Percentiles rank a stretch among this genome's conserved stretches.
phyloP scores from a whole-genome alignment of 2,329 filamentous ascomycete species.

The Fusarium sp. region DNA sequence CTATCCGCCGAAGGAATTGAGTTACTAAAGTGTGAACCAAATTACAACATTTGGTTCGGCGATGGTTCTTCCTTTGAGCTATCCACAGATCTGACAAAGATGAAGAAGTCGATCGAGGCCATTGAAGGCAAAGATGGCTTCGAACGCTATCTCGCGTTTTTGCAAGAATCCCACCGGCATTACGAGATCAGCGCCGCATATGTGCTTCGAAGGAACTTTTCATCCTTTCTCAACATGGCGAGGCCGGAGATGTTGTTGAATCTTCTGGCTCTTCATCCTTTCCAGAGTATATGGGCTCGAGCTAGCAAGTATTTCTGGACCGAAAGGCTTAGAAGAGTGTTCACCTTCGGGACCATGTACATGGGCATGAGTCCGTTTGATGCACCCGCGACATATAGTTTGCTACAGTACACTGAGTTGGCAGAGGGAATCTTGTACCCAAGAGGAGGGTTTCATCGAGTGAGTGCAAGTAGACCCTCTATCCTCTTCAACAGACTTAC shows the following conservation, averaged over 20 bases:
- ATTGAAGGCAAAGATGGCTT: slow-evolving; percentile 79
- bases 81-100: slow-evolving; percentile 73
- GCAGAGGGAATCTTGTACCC: slow-evolving; percentile 83
- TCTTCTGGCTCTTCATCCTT: slow-evolving; percentile 72
- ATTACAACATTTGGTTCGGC: slow-evolving; percentile 79
- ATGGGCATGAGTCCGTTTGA: slow-evolving; percentile 85
- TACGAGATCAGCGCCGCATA: slow-evolving; percentile 75
- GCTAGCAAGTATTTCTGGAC: slow-evolving; percentile 76
- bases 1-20: slow-evolving; percentile 73
- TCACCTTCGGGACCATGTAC: slow-evolving; percentile 85
- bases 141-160: slow-evolving; percentile 72
- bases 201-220: slow-evolving; percentile 76
- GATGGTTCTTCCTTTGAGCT: slow-evolving; percentile 73
- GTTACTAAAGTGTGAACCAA: slow-evolving; percentile 77
- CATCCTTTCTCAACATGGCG: slow-evolving; percentile 66
- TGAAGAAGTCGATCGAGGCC: slow-evolving; percentile 78
- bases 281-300: slow-evolving; percentile 75
- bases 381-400: slow-evolving; percentile 77
- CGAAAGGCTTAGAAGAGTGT: slow-evolving; percentile 74
- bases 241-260: slow-evolving; percentile 68
- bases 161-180: slow-evolving; percentile 74
- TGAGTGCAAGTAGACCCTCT: not conserved
- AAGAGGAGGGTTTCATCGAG: slow-evolving; percentile 73
- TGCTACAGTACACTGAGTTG: slow-evolving; percentile 78
- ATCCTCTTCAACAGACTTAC: not conserved